Percentiles rank a stretch among this genome's conserved stretches.
Conservation (phyloP, 345 rosid species). For the Citrus cavaleriei region DNA sequence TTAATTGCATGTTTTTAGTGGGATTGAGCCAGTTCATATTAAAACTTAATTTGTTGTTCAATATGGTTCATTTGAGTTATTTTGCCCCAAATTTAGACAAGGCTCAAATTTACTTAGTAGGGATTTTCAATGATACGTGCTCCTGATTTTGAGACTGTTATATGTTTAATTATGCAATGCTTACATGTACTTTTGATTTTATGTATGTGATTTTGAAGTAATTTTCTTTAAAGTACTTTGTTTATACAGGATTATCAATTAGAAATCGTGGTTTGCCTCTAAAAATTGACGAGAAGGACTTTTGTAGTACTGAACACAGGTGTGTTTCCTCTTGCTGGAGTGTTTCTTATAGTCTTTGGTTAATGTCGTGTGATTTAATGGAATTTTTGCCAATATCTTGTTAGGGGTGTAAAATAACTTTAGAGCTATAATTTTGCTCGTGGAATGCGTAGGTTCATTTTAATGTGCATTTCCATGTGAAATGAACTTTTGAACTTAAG, state of each 20-base stretch:
- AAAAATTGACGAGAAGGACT: constrained; percentile 31
- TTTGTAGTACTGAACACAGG: constrained; percentile 40
- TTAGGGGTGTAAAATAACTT: not conserved
- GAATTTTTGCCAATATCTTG: constrained; percentile 3
- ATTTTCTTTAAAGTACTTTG: constrained; percentile 1
- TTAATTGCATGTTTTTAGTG: not conserved
- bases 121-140: not conserved
- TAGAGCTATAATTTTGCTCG: not conserved
- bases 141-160: not conserved
- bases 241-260: constrained; percentile 53
- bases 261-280: constrained; percentile 29
- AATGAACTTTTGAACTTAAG: not conserved
- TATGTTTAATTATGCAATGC: not conserved
- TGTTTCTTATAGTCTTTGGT: not conserved
- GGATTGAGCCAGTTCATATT: constrained; percentile 9
- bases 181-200: not conserved
- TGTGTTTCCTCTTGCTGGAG: constrained; percentile 17
- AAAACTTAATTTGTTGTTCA: constrained; percentile 4
- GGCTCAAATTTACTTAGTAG: not conserved
- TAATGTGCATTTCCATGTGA: not conserved
- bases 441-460: not conserved
- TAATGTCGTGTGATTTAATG: not conserved
- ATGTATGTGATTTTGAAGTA: not conserved
- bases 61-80: not conserved
- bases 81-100: not conserved